Evolutionary conservation across 768 basidiomycete species (phyloP).

Genomic region (Dentipellis fragilis): DNA sequence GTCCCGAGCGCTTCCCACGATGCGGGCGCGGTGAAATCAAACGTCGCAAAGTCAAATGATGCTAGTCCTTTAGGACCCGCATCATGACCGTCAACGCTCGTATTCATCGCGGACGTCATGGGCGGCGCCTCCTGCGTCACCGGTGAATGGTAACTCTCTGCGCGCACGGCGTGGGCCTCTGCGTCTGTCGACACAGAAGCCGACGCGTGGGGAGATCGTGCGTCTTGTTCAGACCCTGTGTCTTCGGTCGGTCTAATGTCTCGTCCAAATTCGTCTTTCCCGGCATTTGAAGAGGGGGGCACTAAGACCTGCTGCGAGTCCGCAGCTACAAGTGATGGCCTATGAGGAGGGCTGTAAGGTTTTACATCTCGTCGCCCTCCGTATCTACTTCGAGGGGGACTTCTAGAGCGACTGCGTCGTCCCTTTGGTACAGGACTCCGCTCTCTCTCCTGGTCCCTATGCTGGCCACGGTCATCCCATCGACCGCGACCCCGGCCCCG

Average conservation of each 20-base stretch:
- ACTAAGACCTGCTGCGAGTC: slow-evolving; percentile 10
- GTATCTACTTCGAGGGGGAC: slow-evolving; percentile 51
- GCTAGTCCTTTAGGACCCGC: slow-evolving; percentile 35
- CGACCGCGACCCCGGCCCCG: slow-evolving; percentile 55
- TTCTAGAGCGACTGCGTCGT: slow-evolving; percentile 62
- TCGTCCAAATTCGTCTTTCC: slow-evolving; percentile 81
- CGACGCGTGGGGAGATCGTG: slow-evolving; percentile 14
- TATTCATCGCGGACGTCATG: background rate
- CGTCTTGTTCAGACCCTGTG: slow-evolving; percentile 6
- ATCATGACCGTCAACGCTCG: background rate
- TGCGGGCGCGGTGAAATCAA: slow-evolving; percentile 62
- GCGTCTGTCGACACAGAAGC: slow-evolving; percentile 25
- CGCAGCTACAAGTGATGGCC: slow-evolving; percentile 10
- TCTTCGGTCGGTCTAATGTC: slow-evolving; percentile 57
- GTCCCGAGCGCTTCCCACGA: slow-evolving; percentile 78
- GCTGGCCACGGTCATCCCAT: slow-evolving; percentile 52
- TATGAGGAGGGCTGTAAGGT: slow-evolving; percentile 49
- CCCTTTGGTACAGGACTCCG: slow-evolving; percentile 28
- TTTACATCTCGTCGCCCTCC: slow-evolving; percentile 37
- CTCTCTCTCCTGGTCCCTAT: slow-evolving; percentile 31
- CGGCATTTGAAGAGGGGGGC: slow-evolving; percentile 20
- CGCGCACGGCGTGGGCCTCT: slow-evolving; percentile 22
- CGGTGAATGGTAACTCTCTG: background rate
- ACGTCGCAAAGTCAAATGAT: slow-evolving; percentile 57
- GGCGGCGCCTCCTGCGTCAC: background rate